Percentiles rank a stretch among this genome's conserved stretches.
Conservation (phyloP, 2,329 filamentous ascomycete genomes). For the Claviceps quebecensis region DNA sequence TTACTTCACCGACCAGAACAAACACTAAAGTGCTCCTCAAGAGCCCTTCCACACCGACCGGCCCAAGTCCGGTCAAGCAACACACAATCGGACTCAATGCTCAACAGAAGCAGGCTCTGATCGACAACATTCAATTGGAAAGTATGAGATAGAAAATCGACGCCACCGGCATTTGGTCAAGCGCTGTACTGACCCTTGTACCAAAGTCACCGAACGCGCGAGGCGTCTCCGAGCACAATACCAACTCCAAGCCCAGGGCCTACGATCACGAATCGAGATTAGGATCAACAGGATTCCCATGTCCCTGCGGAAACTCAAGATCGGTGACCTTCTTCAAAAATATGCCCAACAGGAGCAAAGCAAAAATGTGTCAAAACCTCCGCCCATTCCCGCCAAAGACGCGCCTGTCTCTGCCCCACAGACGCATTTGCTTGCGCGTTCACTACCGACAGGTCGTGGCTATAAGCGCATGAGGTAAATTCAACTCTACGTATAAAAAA, state of each 20-base stretch:
- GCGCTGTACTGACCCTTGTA: constrained; percentile 1
- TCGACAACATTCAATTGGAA: constrained; percentile 82
- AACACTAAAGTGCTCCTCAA: constrained; percentile 12
- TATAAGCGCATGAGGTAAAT: constrained; percentile 38
- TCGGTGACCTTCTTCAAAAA: constrained; percentile 59
- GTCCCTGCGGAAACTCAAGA: constrained; percentile 62
- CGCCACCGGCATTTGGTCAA: neutral
- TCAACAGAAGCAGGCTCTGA: constrained; percentile 69
- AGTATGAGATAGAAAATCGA: constrained; percentile 36
- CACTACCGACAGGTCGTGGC: constrained; percentile 14
- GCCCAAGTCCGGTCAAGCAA: constrained; percentile 49
- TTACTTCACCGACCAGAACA: constrained; percentile 5
- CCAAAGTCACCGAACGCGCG: constrained; percentile 68
- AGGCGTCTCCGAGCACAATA: constrained; percentile 82
- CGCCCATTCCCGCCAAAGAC: constrained; percentile 39
- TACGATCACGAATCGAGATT: constrained; percentile 78
- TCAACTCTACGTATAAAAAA: neutral
- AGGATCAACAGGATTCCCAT: constrained; percentile 85
- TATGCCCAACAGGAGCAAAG: constrained; percentile 32
- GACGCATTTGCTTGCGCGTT: constrained; percentile 16
- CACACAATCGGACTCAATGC: constrained; percentile 46
- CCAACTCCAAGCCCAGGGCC: constrained; percentile 70
- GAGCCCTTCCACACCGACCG: constrained; percentile 25
- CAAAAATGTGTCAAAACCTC: constrained; percentile 23
- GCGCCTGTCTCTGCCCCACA: constrained; percentile 21